phyloP scores from a whole-genome alignment of 495 filamentous ascomycete genomes.

The Trichoderma reesei region DNA sequence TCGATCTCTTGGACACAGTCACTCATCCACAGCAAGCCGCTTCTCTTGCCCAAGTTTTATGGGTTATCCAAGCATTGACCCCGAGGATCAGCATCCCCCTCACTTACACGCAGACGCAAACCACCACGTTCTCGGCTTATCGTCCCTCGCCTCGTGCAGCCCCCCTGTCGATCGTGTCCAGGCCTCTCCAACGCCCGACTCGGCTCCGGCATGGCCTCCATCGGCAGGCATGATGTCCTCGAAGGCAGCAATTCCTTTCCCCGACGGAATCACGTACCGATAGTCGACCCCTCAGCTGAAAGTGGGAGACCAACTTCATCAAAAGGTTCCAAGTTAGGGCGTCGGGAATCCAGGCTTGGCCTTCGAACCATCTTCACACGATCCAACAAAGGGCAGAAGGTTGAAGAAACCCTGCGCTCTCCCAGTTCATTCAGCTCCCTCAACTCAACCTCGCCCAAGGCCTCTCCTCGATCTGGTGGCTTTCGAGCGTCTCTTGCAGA shows the following conservation, averaged over 20 bases:
- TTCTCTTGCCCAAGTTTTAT: background rate
- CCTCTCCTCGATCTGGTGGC: conserved; percentile 22
- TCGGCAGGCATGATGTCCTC: background rate
- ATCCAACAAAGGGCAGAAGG: conserved; percentile 17
- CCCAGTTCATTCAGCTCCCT: background rate
- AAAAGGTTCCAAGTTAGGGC: conserved; percentile 19
- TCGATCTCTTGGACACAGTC: background rate
- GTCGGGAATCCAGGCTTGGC: conserved; percentile 40
- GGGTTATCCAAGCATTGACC: background rate
- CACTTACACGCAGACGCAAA: background rate
- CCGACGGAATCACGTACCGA: background rate
- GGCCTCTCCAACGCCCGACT: background rate
- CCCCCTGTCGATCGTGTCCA: background rate
- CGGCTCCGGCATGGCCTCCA: background rate
- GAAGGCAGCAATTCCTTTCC: background rate
- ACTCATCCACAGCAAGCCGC: background rate
- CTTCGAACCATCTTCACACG: conserved; percentile 39
- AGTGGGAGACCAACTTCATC: conserved; percentile 12
- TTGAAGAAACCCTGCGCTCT: conserved; percentile 19
- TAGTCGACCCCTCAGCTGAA: background rate
- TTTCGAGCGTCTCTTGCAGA: conserved; percentile 35
- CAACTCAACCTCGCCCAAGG: conserved; percentile 15
- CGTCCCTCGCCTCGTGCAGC: background rate
- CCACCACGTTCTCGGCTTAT: background rate
- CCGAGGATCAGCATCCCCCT: background rate